A percentile compares a stretch with the other conserved stretches of the same genome.
Evolutionary conservation across 2,329 filamentous ascomycete genomes (phyloP).

Genomic region (Botrytis cinerea): DNA sequence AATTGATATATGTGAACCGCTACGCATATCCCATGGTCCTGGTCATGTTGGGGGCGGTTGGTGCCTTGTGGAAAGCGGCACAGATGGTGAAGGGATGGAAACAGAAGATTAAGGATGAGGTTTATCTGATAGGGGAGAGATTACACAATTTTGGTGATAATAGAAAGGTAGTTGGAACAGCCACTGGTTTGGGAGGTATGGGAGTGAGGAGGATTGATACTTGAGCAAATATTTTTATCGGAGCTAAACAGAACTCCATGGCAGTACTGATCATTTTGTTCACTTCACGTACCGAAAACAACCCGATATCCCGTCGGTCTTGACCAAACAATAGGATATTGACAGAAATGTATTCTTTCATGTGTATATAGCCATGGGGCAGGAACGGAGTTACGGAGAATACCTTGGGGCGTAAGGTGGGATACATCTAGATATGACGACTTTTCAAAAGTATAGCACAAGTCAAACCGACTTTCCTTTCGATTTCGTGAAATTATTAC

Average conservation of each 20-base stretch:
- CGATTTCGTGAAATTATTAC: not conserved
- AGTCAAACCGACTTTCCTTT: not conserved
- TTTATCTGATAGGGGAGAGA: conserved; percentile 91
- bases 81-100: conserved; percentile 74
- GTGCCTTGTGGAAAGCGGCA: conserved; percentile 56
- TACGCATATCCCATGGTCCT: conserved; percentile 71
- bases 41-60: conserved; percentile 44
- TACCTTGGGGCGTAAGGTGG: not conserved
- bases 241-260: not conserved
- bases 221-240: conserved; percentile 10
- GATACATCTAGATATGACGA: not conserved
- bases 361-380: not conserved
- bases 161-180: conserved; percentile 31
- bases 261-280: not conserved
- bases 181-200: conserved; percentile 2
- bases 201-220: conserved; percentile 37
- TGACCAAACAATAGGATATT: not conserved
- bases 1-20: conserved; percentile 50
- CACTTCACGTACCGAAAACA: not conserved
- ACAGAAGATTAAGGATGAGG: conserved; percentile 83
- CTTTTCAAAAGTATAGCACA: not conserved
- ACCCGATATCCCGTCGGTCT: not conserved
- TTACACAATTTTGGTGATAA: conserved; percentile 84
- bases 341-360: not conserved
- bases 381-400: not conserved